These are phyloP conservation scores for Streptanthus diversifolius DNA, from an alignment of 345 rosid species.

Conservation along the genomic window DNA sequence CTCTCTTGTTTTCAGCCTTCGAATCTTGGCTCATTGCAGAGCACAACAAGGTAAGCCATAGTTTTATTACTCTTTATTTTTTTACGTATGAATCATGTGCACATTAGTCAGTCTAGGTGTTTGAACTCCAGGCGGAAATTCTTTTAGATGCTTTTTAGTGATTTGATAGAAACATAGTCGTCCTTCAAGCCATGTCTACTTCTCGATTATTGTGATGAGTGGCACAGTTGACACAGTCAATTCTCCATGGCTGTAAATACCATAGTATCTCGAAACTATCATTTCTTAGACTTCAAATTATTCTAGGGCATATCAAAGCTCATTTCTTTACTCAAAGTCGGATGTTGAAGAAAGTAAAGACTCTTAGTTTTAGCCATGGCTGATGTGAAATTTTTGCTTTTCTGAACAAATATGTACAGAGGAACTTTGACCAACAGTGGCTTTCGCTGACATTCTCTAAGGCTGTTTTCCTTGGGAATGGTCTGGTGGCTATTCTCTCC, in stretches of 20 bases:
- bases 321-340: background rate
- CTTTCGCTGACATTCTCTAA: constrained; percentile 86
- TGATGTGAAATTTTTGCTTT: background rate
- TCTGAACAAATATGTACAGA: constrained; percentile 37
- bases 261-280: background rate
- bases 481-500: constrained; percentile 81
- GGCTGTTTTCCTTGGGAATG: constrained; percentile 91
- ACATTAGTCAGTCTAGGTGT: background rate
- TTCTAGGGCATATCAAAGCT: background rate
- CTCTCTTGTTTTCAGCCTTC: constrained; percentile 82
- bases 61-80: background rate
- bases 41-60: constrained; percentile 69
- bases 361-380: constrained; percentile 4
- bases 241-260: background rate
- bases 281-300: background rate
- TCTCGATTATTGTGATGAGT: background rate
- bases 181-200: background rate
- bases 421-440: constrained; percentile 92
- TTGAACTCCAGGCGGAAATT: background rate
- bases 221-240: background rate
- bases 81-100: background rate
- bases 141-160: background rate
- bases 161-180: background rate
- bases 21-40: constrained; percentile 99
- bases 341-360: background rate